Conservation (phyloP, 192 early-diverging fungal species). For the Obelidium mucronatum region DNA sequence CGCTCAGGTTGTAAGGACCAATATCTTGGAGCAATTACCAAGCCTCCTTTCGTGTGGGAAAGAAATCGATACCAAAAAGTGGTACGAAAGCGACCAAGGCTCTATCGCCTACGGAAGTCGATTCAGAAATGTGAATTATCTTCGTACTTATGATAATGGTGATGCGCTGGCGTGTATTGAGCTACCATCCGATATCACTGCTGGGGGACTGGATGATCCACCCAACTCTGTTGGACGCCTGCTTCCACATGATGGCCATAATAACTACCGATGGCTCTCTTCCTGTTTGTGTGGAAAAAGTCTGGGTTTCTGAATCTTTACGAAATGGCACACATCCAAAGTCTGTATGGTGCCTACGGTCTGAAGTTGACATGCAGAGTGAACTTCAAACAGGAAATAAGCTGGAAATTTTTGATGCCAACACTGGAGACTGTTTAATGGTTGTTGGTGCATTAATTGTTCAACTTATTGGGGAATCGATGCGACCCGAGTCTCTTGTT, state of each 20-base stretch:
- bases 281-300: not conserved
- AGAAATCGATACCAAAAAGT: not conserved
- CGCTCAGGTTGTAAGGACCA: too few relatives aligned
- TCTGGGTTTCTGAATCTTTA: not conserved
- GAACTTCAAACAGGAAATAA: not conserved
- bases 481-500: not conserved
- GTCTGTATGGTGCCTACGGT: not conserved
- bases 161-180: not conserved
- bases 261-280: not conserved
- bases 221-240: slow-evolving; percentile 8
- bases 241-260: slow-evolving; percentile 20
- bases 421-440: not conserved
- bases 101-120: not conserved
- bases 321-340: not conserved
- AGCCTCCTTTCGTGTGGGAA: not conserved
- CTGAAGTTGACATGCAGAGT: not conserved
- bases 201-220: slow-evolving; percentile 5
- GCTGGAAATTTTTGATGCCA: not conserved
- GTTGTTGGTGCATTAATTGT: not conserved
- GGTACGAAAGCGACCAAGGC: not conserved
- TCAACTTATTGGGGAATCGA: not conserved
- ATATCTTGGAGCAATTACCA: not conserved
- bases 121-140: not conserved
- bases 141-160: not conserved
- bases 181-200: not conserved